Evolutionary conservation across 2,329 filamentous ascomycete species (phyloP), one percentile per base, ranked within the genome.

Genomic region (Aschersonia sp.): DNA sequence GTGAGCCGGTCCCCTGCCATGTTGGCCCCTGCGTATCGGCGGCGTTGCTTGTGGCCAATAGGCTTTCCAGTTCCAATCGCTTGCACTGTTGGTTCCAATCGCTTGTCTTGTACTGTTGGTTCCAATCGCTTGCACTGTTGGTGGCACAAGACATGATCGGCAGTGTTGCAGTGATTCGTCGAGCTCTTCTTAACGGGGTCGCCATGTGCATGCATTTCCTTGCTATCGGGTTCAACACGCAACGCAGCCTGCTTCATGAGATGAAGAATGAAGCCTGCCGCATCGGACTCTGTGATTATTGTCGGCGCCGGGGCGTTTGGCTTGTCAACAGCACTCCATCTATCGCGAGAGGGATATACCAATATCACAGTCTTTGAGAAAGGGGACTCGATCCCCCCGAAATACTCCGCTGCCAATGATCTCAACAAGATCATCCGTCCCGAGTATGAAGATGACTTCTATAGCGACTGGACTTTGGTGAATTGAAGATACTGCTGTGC

Each of bases 351-450:
- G 0, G 71, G 71, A 1, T 72, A 70, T 51, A 66, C 55, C 0
- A 59, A 72, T 48, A 65, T 75, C 45, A 70, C 70, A 4, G 66
- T 76, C 5, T 64, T 72, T 10, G 73, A 77, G 28, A 60, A 61
- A 44, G 61, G 59, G 9, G 55, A 58, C 5, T 48, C 55, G 6
- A 53, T 60, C 1, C 75, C 75, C 1, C 71, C 73, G 4, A 50
- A 50, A 1, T 63, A 61, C 54, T 78, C 77, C 0, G 78, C 75
- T 0, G 76, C 70, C 28, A 76, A 77, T 50, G 75, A 81, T 52
- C 56, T 80, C 30, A 81, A 80, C 57, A 81, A 81, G 58, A 80
- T 80, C 48, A 65, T 80, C 38, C 68, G 76, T 2, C 74, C 71
- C 4, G 75, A 80, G 52, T 80, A 80, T 50, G 73, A 76, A 51